These are phyloP conservation scores for Mrakia blollopis DNA, from an alignment of 768 basidiomycete genomes.

Conservation along the genomic window DNA sequence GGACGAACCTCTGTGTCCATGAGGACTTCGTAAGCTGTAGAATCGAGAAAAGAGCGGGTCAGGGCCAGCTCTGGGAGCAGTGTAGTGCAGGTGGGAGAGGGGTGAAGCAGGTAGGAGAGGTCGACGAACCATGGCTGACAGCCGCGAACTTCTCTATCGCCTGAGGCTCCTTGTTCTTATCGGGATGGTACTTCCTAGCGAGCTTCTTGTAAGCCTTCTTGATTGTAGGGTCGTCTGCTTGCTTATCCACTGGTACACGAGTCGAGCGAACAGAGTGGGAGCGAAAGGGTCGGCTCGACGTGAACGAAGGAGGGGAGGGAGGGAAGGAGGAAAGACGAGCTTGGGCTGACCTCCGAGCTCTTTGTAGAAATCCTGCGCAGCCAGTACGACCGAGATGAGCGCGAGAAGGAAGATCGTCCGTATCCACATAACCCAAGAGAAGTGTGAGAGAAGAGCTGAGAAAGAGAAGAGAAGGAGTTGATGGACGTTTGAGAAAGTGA, in stretches of 20 bases:
- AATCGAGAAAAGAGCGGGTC: slow-evolving; percentile 23
- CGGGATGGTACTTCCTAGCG: slow-evolving; percentile 84
- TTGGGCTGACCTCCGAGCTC: slow-evolving; percentile 18
- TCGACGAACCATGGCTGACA: slow-evolving; percentile 79
- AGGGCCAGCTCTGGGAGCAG: not conserved
- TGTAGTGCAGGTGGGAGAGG: too few species aligned
- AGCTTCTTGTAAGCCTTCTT: slow-evolving; percentile 85
- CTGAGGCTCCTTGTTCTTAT: slow-evolving; percentile 79
- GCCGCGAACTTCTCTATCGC: slow-evolving; percentile 85
- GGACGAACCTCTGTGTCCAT: slow-evolving; percentile 65
- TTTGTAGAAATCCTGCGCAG: slow-evolving; percentile 33
- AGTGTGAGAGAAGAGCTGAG: not conserved
- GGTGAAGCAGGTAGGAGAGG: slow-evolving; percentile 13
- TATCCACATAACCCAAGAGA: not conserved
- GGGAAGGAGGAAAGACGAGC: not conserved
- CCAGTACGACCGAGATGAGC: slow-evolving; percentile 2
- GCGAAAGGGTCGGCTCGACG: not conserved
- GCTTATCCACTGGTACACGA: slow-evolving; percentile 55
- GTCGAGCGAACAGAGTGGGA: not conserved
- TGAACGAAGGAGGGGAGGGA: not conserved
- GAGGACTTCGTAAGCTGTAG: slow-evolving; percentile 81
- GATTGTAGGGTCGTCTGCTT: slow-evolving; percentile 82
- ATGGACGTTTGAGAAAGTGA: not conserved
- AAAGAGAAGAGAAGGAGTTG: not conserved
- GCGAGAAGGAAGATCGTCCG: not conserved